Evolutionary conservation across 1,284 basidiomycete species (phyloP).

Genomic region (Leccinum brunneo-olivaceum): DNA sequence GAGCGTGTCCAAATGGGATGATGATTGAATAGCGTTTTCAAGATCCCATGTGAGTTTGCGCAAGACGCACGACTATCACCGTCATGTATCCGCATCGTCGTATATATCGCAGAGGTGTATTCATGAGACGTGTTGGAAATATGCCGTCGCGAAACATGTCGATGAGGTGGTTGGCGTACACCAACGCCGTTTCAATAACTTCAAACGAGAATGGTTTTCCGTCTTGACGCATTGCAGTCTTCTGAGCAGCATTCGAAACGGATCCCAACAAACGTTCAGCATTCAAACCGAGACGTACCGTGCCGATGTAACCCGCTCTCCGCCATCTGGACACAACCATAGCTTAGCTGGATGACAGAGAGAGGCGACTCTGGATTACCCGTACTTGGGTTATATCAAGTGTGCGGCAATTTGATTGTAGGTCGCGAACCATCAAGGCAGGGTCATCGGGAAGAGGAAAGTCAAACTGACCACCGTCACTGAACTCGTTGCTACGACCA

Average conservation of each 20-base stretch:
- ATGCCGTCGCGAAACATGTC: slow-evolving; percentile 18
- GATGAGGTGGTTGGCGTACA: slow-evolving; percentile 21
- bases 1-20: no score
- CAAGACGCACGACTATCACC: no score
- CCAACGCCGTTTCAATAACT: slow-evolving; percentile 22
- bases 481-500: no score
- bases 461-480: no score
- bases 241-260: slow-evolving; percentile 9
- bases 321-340: slow-evolving; percentile 15
- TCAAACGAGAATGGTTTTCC: slow-evolving; percentile 20
- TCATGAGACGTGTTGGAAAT: slow-evolving; percentile 12
- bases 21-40: no score
- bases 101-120: slow-evolving; percentile 20
- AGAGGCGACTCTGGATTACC: slow-evolving; percentile 13
- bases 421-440: slow-evolving; percentile 12
- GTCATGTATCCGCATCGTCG: no score
- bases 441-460: slow-evolving; percentile 9
- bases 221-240: slow-evolving; percentile 24
- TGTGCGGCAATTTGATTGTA: slow-evolving; percentile 22
- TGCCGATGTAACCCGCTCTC: slow-evolving; percentile 21
- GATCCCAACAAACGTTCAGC: neutral
- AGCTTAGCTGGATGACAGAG: neutral
- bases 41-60: no score
- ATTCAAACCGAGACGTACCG: slow-evolving; percentile 9
- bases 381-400: slow-evolving; percentile 15